Conservation (phyloP, 2,329 filamentous ascomycete genomes). For the Dothideomycetes sp. region DNA sequence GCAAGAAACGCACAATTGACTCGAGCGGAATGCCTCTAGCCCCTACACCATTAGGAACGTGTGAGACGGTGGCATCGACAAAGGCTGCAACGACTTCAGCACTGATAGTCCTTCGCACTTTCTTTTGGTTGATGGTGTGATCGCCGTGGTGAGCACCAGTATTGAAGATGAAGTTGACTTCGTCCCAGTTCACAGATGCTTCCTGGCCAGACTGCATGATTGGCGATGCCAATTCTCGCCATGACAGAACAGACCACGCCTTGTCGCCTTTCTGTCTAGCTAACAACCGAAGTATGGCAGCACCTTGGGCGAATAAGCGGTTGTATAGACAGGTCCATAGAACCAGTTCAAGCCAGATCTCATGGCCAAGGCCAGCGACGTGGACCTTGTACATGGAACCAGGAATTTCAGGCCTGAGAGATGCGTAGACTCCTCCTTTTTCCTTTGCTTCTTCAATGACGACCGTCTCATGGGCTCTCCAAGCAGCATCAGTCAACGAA, state of each 20-base stretch:
- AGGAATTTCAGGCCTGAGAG: conserved; percentile 35
- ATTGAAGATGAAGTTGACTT: conserved; percentile 24
- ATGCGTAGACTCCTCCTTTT: conserved; percentile 29
- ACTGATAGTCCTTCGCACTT: conserved; percentile 43
- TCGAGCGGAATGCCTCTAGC: conserved; percentile 29
- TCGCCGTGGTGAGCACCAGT: conserved; percentile 11
- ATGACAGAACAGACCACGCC: conserved; percentile 30
- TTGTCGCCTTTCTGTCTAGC: conserved; percentile 13
- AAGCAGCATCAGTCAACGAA: conserved; percentile 42
- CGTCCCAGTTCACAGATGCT: conserved; percentile 22
- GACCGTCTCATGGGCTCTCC: conserved; percentile 36
- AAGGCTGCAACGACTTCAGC: conserved; percentile 49
- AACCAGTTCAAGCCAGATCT: conserved; percentile 44
- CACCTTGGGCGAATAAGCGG: conserved; percentile 36
- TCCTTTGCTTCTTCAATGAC: conserved; percentile 22
- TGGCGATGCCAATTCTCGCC: conserved; percentile 32
- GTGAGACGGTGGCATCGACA: conserved; percentile 43
- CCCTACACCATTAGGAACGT: conserved; percentile 36
- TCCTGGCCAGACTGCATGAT: conserved; percentile 18
- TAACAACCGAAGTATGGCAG: conserved; percentile 30
- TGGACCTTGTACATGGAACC: conserved; percentile 33
- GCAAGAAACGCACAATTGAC: conserved; percentile 27
- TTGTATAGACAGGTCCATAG: conserved; percentile 43
- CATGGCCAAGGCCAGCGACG: conserved; percentile 33
- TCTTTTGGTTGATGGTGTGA: conserved; percentile 1